Percentiles rank a stretch among this genome's conserved stretches.
Conservation (phyloP, 805 yeast genomes). For the Ogataea allantospora region DNA sequence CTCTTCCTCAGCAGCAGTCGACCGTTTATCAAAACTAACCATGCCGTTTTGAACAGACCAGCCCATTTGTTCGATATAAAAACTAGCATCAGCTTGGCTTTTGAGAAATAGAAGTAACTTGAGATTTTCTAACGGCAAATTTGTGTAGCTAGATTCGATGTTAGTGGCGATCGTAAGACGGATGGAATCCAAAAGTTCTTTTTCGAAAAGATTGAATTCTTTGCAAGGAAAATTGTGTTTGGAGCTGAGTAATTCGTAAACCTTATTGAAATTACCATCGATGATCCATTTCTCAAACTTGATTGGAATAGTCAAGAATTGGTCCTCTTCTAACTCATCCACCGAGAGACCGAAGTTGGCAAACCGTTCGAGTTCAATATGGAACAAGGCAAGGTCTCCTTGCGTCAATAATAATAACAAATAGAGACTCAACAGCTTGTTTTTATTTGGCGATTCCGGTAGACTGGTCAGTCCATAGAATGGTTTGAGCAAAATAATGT, state of each 20-base stretch:
- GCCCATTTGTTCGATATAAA: conserved; percentile 51
- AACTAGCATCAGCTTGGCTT: conserved; percentile 48
- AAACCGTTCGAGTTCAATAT: conserved; percentile 79
- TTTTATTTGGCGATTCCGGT: conserved; percentile 53
- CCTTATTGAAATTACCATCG: conserved; percentile 95
- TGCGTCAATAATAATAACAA: conserved; percentile 74
- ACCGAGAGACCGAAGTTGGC: conserved; percentile 43
- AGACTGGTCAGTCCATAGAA: conserved; percentile 54
- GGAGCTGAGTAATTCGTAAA: conserved; percentile 60
- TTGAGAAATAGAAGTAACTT: conserved; percentile 73
- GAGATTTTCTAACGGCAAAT: conserved; percentile 78
- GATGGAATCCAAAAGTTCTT: conserved; percentile 71
- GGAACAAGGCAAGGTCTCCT: conserved; percentile 84
- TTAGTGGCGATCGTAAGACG: conserved; percentile 84
- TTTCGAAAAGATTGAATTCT: conserved; percentile 78
- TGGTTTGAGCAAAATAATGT: conserved; percentile 69
- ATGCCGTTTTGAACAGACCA: conserved; percentile 59
- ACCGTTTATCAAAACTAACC: conserved; percentile 41
- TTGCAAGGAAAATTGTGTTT: conserved; percentile 62
- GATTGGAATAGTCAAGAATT: conserved; percentile 77
- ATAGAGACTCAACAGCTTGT: conserved; percentile 73
- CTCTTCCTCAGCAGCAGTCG: conserved; percentile 29
- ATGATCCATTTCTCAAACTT: conserved; percentile 88
- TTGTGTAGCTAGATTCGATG: conserved; percentile 72
- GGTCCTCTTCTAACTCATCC: conserved; percentile 61